Evolutionary conservation across 2,329 filamentous ascomycete genomes (phyloP), one percentile per base, ranked within the genome.

Genomic region (Beauveria australis): DNA sequence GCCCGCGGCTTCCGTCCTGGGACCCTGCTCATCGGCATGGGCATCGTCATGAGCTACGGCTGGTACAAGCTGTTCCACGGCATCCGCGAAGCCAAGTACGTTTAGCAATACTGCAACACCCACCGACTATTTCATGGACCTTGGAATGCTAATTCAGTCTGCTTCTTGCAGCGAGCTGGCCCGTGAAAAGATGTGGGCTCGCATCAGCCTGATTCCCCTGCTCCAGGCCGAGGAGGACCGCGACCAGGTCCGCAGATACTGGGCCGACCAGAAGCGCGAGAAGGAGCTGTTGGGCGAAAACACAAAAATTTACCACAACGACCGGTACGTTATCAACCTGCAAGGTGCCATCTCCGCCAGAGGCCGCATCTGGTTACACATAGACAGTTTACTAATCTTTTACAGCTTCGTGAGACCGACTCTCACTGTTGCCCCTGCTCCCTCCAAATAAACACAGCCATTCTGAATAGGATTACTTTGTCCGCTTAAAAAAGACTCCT

Each of bases 121-220:
- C 37, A 55, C 40, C 40, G 40, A 44, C 28, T 30, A 19, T 5
- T 9, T 8, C 1, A 8, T 16, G 19, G 24, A 49, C 16, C 49
- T 12, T 41, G 53, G 8, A 14, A 41, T 24, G 10, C 61, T 66
- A 40, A 67, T 63, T 63, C 6, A n/a, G 18, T 22, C 10, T 18
- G 10, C 5, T 14, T 44, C n/a, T 1, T 0, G 61, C 69, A 97
- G 92, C 72, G 94, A 99, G 77, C 87, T 96, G 67, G 90, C 87
- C 65, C 91, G 94, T 69, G 94, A 99, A 73, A 99, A 97, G 82
- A 94, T 96, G 85, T 99, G 94, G 94, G 86, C 91, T 64, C 89
- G 94, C 72, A 96, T 99, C 77, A 86, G 97, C 78, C 82, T 99
- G 65, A 94, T 93, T 71, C 94, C 94, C 62, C 79, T 96, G 65